These are phyloP conservation scores for Camelina sativa DNA, from an alignment of 345 rosid genomes.

Conservation along the genomic window DNA sequence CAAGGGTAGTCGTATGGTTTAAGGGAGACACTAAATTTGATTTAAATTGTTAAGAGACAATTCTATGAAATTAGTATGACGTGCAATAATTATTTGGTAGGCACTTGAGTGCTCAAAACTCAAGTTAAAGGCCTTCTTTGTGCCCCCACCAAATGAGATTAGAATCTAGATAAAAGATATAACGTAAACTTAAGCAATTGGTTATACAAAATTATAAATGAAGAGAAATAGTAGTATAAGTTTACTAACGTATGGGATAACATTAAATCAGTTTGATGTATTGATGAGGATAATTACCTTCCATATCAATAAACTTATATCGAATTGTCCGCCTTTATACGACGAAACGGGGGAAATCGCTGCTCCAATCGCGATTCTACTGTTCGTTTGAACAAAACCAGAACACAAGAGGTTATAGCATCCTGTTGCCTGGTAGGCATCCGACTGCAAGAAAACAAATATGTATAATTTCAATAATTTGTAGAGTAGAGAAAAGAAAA, in stretches of 20 bases:
- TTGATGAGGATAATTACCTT: constrained; percentile 59
- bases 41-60: constrained; percentile 21
- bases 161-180: neutral
- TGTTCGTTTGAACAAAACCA: constrained; percentile 95
- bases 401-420: constrained; percentile 96
- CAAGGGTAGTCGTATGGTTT: constrained; percentile 8
- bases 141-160: constrained; percentile 10
- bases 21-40: constrained; percentile 4
- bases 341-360: constrained; percentile 93
- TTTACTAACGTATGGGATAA: too few species aligned
- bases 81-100: constrained; percentile 21
- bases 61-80: constrained; percentile 16
- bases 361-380: constrained; percentile 86
- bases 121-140: constrained; percentile 12
- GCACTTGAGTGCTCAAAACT: constrained; percentile 26
- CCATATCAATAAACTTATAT: constrained; percentile 91
- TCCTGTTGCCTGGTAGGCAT: constrained; percentile 95
- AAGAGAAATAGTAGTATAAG: neutral
- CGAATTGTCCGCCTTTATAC: constrained; percentile 90
- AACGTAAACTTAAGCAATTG: neutral
- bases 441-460: constrained; percentile 51
- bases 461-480: neutral
- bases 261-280: too few species aligned
- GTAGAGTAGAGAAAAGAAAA: neutral
- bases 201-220: neutral